These are phyloP conservation scores for Jacaranda copaia DNA, from an alignment of 257 asterid genomes.

Conservation along the genomic window DNA sequence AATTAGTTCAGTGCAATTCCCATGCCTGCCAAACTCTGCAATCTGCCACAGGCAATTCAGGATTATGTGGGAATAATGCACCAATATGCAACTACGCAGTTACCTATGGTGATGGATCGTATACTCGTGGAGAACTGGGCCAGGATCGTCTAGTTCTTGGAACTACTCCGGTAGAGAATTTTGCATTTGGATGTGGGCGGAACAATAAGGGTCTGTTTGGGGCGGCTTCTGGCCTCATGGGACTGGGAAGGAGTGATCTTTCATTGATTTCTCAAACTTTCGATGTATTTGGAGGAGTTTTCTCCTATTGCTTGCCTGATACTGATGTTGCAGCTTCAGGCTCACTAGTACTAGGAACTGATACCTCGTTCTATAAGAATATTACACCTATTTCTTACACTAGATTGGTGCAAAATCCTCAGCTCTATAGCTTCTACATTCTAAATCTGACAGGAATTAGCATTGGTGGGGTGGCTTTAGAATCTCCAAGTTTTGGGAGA, in stretches of 20 bases:
- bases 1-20: conserved; percentile 64
- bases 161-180: conserved; percentile 43
- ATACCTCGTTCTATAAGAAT: conserved; percentile 58
- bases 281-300: conserved; percentile 65
- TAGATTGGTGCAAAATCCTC: conserved; percentile 58
- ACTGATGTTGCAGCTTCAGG: conserved; percentile 62
- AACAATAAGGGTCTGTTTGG: conserved; percentile 86
- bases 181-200: conserved; percentile 79
- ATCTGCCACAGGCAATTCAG: conserved; percentile 63
- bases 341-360: conserved; percentile 64
- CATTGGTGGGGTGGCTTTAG: conserved; percentile 63
- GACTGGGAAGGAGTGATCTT: conserved; percentile 80
- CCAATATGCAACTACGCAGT: conserved; percentile 63
- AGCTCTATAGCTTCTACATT: conserved; percentile 64
- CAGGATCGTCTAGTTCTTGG: conserved; percentile 64
- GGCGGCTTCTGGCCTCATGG: conserved; percentile 82
- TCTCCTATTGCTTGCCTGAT: conserved; percentile 86
- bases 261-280: conserved; percentile 75
- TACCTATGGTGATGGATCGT: conserved; percentile 89
- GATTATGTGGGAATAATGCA: conserved; percentile 53
- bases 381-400: conserved; percentile 71
- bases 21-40: conserved; percentile 64
- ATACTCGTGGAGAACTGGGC: conserved; percentile 75
- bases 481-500: conserved; percentile 50
- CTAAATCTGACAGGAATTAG: conserved; percentile 72